These are phyloP conservation scores for Orbilia brochopaga DNA, from an alignment of 2,329 filamentous ascomycete species.

Conservation along the genomic window DNA sequence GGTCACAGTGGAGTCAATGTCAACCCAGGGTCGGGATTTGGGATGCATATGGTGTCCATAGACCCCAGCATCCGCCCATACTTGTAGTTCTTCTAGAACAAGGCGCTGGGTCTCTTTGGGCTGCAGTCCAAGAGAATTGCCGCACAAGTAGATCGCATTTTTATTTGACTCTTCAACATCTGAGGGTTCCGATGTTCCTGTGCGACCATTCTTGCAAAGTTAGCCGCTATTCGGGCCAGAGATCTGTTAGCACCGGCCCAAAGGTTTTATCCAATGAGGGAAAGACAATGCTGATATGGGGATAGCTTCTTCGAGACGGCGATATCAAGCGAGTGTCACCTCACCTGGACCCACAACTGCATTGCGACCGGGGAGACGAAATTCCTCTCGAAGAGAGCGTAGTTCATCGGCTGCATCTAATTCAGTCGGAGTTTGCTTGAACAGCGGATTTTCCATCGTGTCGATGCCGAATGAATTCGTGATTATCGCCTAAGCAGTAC, in stretches of 20 bases:
- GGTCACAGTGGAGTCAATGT: slow-evolving; percentile 77
- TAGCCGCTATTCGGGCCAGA: neutral
- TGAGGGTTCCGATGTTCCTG: neutral
- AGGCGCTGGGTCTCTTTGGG: slow-evolving; percentile 71
- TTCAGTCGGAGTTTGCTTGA: slow-evolving; percentile 56
- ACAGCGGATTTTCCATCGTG: neutral
- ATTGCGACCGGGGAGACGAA: slow-evolving; percentile 68
- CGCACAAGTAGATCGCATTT: slow-evolving; percentile 76
- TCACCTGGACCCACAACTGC: slow-evolving; percentile 35
- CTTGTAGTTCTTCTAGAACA: slow-evolving; percentile 74
- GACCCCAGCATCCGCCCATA: slow-evolving; percentile 84
- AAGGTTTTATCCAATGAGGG: neutral
- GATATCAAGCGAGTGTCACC: neutral
- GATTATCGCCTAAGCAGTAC: too few relatives aligned
- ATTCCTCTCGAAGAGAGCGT: slow-evolving; percentile 69
- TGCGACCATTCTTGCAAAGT: neutral
- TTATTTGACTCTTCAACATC: neutral
- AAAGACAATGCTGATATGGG: neutral
- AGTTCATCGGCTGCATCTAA: slow-evolving; percentile 70
- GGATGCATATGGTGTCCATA: slow-evolving; percentile 79
- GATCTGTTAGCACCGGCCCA: neutral
- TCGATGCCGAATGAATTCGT: neutral
- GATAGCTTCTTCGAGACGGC: neutral
- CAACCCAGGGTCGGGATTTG: slow-evolving; percentile 75
- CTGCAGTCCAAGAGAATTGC: slow-evolving; percentile 86